Evolutionary conservation across 2,329 filamentous ascomycete genomes (phyloP).

Genomic region (Aquanectria penicillioides): DNA sequence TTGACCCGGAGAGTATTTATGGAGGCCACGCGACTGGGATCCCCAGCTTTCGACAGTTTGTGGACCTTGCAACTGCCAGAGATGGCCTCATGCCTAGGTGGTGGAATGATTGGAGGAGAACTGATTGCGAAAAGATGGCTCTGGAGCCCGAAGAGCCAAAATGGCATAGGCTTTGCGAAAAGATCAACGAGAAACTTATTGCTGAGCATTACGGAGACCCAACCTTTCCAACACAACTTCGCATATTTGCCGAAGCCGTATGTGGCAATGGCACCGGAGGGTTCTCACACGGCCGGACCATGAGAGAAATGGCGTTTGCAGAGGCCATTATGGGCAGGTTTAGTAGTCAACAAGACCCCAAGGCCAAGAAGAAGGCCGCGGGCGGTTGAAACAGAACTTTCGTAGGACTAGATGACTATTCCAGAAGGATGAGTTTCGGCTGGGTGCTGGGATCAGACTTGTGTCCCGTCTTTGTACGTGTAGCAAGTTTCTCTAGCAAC

Average conservation of each 20-base stretch:
- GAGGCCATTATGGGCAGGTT: not conserved
- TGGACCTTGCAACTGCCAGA: conserved; percentile 27
- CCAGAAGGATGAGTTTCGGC: no score
- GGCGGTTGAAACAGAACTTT: no score
- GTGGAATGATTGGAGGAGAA: conserved; percentile 49
- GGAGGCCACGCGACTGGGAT: conserved; percentile 26
- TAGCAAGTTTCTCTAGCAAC: no score
- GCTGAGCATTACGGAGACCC: conserved; percentile 49
- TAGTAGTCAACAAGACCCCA: not conserved
- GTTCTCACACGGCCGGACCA: not conserved
- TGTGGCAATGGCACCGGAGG: not conserved
- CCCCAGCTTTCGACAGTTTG: conserved; percentile 46
- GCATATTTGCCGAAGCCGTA: conserved; percentile 53
- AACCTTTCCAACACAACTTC: conserved; percentile 53
- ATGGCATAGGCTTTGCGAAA: conserved; percentile 39
- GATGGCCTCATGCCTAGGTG: conserved; percentile 48
- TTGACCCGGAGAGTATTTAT: conserved; percentile 37
- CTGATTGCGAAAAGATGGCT: conserved; percentile 44
- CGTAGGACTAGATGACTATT: no score
- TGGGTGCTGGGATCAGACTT: no score
- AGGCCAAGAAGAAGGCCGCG: not conserved
- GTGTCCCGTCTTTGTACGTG: no score
- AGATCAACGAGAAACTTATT: conserved; percentile 44
- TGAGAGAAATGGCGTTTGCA: not conserved
- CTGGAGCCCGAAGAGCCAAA: conserved; percentile 32